phyloP scores from a whole-genome alignment of 257 asterid species.

The Przewalskia tangutica region DNA sequence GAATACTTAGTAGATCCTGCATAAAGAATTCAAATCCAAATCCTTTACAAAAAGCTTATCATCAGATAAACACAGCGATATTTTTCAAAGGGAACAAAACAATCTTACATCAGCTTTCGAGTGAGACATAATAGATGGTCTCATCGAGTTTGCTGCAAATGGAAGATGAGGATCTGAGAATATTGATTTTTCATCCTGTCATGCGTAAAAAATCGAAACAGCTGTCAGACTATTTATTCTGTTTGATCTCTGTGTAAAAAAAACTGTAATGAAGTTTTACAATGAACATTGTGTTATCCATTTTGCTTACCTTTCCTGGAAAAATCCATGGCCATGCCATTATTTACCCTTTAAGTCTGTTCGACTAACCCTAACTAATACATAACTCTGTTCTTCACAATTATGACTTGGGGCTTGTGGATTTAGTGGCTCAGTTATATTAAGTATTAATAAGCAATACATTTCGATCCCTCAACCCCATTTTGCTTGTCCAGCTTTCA shows the following conservation, averaged over 20 bases:
- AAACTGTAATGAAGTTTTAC: neutral
- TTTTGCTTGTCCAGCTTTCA: neutral
- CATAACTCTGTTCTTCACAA: neutral
- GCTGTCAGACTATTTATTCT: neutral
- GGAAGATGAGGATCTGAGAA: conserved; percentile 60
- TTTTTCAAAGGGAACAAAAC: neutral
- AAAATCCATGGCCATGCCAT: neutral
- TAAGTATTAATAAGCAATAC: neutral
- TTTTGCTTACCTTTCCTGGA: neutral
- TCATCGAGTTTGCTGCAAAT: conserved; percentile 37
- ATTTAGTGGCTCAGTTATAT: neutral
- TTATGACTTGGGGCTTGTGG: neutral
- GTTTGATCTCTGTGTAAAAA: neutral
- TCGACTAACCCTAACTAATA: neutral
- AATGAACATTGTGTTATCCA: neutral
- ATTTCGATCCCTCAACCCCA: neutral
- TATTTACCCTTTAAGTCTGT: neutral
- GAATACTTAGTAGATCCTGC: conserved; percentile 76
- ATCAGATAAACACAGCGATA: neutral
- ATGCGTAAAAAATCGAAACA: neutral
- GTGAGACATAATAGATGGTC: conserved; percentile 66
- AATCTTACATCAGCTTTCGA: conserved; percentile 53
- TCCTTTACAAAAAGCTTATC: neutral
- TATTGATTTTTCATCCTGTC: conserved; percentile 48
- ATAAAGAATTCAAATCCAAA: conserved; percentile 3